Base-by-base conservation (phyloP, 73 alveolate genomes). In the Paramecium octaurelia region DNA sequence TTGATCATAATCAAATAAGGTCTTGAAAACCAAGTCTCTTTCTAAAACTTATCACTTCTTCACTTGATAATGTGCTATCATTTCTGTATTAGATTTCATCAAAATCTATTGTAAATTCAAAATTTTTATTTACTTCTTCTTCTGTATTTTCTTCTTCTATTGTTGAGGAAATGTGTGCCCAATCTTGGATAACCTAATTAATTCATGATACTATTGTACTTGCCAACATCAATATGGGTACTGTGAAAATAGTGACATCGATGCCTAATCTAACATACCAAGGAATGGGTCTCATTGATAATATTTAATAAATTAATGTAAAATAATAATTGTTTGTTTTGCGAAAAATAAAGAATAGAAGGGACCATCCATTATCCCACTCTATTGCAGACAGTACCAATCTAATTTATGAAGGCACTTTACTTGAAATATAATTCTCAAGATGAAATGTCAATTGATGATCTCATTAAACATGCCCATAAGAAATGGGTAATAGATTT, bases 71-170 rank as follows among this genome's bases (percentile, higher is more conserved):
- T n/a, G 38, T 40, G n/a, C 91, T 80, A 23, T 80, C 91, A 44
- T 40, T 48, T 80, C 91, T 80, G 18, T 44, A 80, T 35, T 42
- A 29, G 34, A 44, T 42, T 48, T 80, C 91, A 40, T 80, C 75
- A 27, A 44, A 80, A 42, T 80, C 91, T 80, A 80, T 43, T 0
- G 69, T 54, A 54, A 54, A n/a, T 54, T 54, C 57, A 80, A 38
- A 38, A 46, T n/a, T 21, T 40, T 80, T 44, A 80, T 46, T 3
- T 44, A 80, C 91, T 43, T 80, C 91, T 42, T 24, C 91, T 40
- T 80, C 91, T 80, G 4, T 80, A 80, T 46, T 44, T 80, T 80
- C 91, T 80, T 80, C 91, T 42, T 43, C 75, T 40, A 80, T 80
- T 48, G 14, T 80, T 80, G 1, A 80, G 57, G 75, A 80, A 80